phyloP scores from a whole-genome alignment of 2,329 filamentous ascomycete species.

The Diaporthe destruens region DNA sequence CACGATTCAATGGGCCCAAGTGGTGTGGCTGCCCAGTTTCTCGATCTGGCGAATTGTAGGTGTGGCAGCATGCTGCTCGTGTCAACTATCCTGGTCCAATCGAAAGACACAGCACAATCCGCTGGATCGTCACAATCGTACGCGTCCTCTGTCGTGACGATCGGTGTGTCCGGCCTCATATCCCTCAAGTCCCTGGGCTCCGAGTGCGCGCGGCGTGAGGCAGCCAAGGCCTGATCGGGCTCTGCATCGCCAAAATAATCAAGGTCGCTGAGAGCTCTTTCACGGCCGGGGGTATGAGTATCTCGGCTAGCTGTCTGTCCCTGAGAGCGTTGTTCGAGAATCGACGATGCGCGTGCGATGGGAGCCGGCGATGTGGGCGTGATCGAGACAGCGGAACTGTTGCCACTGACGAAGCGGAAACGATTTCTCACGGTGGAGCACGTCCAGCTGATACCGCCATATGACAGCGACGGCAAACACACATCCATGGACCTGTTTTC shows the following conservation, averaged over 20 bases:
- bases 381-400: constrained; percentile 53
- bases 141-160: constrained; percentile 33
- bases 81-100: constrained; percentile 79
- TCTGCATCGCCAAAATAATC: constrained; percentile 60
- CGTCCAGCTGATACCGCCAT: constrained; percentile 77
- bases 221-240: background rate
- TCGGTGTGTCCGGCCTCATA: constrained; percentile 43
- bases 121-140: background rate
- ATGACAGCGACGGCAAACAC: constrained; percentile 67
- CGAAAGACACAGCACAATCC: constrained; percentile 69
- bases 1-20: constrained; percentile 83
- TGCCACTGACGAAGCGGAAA: constrained; percentile 76
- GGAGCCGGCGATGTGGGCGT: constrained; percentile 56
- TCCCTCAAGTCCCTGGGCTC: constrained; percentile 45
- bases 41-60: constrained; percentile 77
- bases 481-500: constrained; percentile 66
- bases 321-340: constrained; percentile 52
- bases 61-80: constrained; percentile 70
- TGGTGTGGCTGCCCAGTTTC: constrained; percentile 80
- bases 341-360: constrained; percentile 52
- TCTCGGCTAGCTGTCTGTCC: constrained; percentile 53
- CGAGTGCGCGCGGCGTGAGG: constrained; percentile 43
- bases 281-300: constrained; percentile 48
- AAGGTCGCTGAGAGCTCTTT: constrained; percentile 47
- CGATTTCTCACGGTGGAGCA: constrained; percentile 77